These are phyloP conservation scores for Quercus agrifolia DNA, from an alignment of 306 rosid genomes.

Conservation along the genomic window DNA sequence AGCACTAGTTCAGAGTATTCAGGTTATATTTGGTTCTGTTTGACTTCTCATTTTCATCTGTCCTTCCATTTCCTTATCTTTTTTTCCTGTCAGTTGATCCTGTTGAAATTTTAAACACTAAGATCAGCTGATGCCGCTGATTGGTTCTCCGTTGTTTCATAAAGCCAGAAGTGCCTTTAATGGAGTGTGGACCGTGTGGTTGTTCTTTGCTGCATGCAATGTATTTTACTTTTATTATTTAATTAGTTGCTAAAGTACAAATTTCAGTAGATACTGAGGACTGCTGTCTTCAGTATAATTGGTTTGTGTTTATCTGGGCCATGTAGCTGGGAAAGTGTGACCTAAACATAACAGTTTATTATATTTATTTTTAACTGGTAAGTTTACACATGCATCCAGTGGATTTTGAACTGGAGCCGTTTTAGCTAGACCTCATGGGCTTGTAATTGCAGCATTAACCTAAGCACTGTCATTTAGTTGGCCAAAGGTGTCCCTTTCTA, in stretches of 20 bases:
- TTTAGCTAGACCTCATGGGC: background rate
- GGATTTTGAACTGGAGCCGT: too few relatives aligned
- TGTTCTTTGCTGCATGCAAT: background rate
- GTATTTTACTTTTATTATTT: background rate
- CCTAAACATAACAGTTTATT: background rate
- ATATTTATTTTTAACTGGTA: background rate
- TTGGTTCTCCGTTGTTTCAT: background rate
- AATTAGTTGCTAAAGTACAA: background rate
- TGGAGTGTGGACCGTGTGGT: background rate
- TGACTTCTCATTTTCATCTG: background rate
- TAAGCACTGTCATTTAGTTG: background rate
- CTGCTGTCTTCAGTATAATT: background rate
- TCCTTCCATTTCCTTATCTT: background rate
- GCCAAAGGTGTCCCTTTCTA: background rate
- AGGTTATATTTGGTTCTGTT: conserved; percentile 46
- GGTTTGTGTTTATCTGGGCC: background rate
- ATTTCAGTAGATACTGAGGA: background rate
- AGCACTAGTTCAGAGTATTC: conserved; percentile 69
- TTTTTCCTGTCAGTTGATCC: background rate
- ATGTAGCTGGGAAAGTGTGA: background rate
- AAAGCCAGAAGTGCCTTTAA: background rate
- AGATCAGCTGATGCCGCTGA: background rate
- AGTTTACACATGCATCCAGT: too few relatives aligned
- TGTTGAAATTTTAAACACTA: background rate
- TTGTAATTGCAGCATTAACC: background rate